Percentiles rank a stretch among this genome's conserved stretches.
These are phyloP conservation scores for Paulownia fortunei DNA, from an alignment of 257 asterid genomes.

Conservation along the genomic window DNA sequence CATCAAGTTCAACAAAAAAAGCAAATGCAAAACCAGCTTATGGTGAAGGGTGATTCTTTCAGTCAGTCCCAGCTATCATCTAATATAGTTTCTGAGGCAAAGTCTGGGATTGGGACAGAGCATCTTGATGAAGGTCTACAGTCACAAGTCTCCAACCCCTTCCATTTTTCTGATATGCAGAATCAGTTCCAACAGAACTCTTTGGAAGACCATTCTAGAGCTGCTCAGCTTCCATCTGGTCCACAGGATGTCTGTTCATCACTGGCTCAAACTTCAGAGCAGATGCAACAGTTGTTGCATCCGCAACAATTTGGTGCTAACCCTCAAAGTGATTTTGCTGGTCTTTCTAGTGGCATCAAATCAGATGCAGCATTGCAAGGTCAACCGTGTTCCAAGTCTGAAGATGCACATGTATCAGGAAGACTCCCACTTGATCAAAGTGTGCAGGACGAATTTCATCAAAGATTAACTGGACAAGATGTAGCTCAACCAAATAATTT, in stretches of 20 bases:
- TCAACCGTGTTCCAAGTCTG: conserved; percentile 64
- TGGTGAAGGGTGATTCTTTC: conserved; percentile 57
- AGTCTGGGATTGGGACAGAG: conserved; percentile 62
- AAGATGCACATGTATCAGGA: conserved; percentile 54
- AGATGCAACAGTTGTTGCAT: conserved; percentile 56
- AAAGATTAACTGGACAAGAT: conserved; percentile 61
- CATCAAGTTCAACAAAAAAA: conserved; percentile 64
- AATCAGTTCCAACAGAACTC: conserved; percentile 61
- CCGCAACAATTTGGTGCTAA: conserved; percentile 60
- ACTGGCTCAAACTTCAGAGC: conserved; percentile 59
- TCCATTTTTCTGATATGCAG: conserved; percentile 63
- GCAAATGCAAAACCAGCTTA: conserved; percentile 63
- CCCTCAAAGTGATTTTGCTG: conserved; percentile 55
- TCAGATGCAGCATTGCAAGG: conserved; percentile 52
- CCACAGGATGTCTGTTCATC: conserved; percentile 54
- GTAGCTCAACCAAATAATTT: conserved; percentile 72
- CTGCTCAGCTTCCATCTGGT: conserved; percentile 55
- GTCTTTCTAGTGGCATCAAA: conserved; percentile 56
- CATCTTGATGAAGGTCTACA: conserved; percentile 53
- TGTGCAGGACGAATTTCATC: conserved; percentile 62
- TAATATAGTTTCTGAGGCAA: conserved; percentile 53
- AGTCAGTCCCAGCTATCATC: conserved; percentile 62
- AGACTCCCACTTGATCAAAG: conserved; percentile 48
- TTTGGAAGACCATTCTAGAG: conserved; percentile 58
- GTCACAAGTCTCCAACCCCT: conserved; percentile 63